Evolutionary conservation across 257 asterid genomes (phyloP), one percentile per base, ranked within the genome.

Genomic region (Solanum lycopersicoides): DNA sequence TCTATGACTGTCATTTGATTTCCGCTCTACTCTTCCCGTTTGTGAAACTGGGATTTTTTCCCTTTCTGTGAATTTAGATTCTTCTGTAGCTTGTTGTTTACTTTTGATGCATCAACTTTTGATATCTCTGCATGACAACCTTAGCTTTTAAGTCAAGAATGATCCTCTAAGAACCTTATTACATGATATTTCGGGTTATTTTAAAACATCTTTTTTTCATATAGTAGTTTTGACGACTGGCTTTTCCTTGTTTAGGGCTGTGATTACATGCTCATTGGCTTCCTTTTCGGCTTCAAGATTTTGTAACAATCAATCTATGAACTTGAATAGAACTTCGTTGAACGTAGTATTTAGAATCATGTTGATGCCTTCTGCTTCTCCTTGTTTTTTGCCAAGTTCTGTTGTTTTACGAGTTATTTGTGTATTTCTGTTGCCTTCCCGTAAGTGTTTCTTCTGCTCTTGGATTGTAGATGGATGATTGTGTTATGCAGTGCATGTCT

Each of bases 381-480:
- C 30, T 18, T 0, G 3, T 16, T 44, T n/a, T 80, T 28, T 8
- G 9, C 42, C 68, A 47, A 16, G 28, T 47, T 80, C 11, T 30
- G 20, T 0, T 80, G 44, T 42, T 45, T 71, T 21, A 12, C 39
- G 28, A 42, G 71, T 53, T 47, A 18, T 50, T 47, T 71, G 14
- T 74, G 28, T 74, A 8, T 47, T 71, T 86, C 56, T 32, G 65
- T 47, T 65, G 41, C 88, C 44, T 60, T 85, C 79, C 79, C 20
- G 23, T 89, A 85, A 89, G 89, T 84, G 18, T 11, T n/a, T 87
- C 83, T 86, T 82, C 85, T 89, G 82, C 82, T 47, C 89, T 68
- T 93, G 85, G 85, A 88, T 88, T 93, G 92, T 90, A 91, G 93
- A 93, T 92, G 95, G 97, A 89, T 94, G 95, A 93, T 87, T 87